Conservation (phyloP, 1,284 basidiomycete species). For the Athelia sp. region DNA sequence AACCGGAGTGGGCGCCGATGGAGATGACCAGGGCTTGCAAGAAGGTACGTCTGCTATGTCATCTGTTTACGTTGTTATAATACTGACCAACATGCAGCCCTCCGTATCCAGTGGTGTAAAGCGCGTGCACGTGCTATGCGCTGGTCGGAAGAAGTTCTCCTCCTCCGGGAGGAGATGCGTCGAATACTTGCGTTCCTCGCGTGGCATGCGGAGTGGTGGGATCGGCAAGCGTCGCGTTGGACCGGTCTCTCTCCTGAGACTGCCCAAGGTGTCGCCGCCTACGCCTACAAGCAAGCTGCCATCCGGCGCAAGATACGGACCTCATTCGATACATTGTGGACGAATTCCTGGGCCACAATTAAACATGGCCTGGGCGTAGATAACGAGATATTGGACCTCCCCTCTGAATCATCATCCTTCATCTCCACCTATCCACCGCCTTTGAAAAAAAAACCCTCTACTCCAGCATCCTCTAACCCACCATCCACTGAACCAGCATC, state of each 20-base stretch:
- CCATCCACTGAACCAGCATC: no score
- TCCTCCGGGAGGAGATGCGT: constrained; percentile 18
- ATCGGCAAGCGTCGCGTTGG: constrained; percentile 8
- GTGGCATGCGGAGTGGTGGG: constrained; percentile 9
- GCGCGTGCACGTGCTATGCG: constrained; percentile 10
- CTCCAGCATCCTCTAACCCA: no score
- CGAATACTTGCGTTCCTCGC: constrained; percentile 10
- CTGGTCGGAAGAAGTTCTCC: constrained; percentile 14
- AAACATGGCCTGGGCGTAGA: neutral
- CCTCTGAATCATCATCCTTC: neutral
- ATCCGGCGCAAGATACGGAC: neutral
- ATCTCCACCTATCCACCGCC: no score
- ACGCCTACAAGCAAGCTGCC: neutral
- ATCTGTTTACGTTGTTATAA: neutral
- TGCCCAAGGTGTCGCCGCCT: neutral
- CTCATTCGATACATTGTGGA: neutral
- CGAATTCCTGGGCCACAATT: neutral
- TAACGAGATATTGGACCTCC: neutral
- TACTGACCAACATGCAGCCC: constrained; percentile 7
- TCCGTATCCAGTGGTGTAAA: constrained; percentile 19
- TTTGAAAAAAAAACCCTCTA: no score
- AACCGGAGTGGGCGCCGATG: neutral
- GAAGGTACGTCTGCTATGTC: neutral
- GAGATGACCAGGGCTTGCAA: neutral
- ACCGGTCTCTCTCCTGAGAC: neutral